phyloP scores from a whole-genome alignment of 345 rosid genomes.

The Hibiscus tridactylites region DNA sequence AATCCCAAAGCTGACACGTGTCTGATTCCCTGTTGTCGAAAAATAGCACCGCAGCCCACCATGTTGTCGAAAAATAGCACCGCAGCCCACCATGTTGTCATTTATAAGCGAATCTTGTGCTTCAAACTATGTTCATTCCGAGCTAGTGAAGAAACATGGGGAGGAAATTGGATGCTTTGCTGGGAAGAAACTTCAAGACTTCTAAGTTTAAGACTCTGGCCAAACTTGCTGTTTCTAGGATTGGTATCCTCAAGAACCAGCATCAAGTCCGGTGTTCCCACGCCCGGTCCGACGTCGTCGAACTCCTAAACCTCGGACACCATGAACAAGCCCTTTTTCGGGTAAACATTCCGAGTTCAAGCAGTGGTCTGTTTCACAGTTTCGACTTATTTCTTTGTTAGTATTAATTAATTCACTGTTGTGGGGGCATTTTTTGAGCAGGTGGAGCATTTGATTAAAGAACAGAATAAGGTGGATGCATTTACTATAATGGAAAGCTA shows the following conservation, averaged over 20 bases:
- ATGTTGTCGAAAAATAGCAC: background rate
- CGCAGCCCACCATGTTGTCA: background rate
- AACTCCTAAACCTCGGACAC: conserved; percentile 42
- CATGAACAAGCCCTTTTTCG: conserved; percentile 42
- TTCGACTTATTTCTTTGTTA: too few relatives aligned
- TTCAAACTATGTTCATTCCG: background rate
- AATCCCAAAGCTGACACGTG: background rate
- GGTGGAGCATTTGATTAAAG: conserved; percentile 26
- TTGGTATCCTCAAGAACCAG: conserved; percentile 36
- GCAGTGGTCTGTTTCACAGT: too few relatives aligned
- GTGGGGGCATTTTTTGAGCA: too few relatives aligned
- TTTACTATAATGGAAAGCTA: conserved; percentile 37
- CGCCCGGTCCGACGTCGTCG: conserved; percentile 37
- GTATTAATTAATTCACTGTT: too few relatives aligned
- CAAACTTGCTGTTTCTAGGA: conserved; percentile 42
- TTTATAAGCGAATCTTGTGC: background rate
- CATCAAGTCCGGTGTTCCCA: conserved; percentile 26
- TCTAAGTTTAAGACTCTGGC: conserved; percentile 29
- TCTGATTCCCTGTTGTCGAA: background rate
- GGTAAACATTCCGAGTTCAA: conserved; percentile 15
- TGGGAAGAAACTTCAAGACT: conserved; percentile 34
- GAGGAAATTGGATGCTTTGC: conserved; percentile 64
- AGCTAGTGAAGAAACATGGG: conserved; percentile 38
- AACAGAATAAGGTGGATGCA: conserved; percentile 36
- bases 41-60: background rate